Conservation (phyloP, 2,329 filamentous ascomycete genomes). For the Pseudogymnoascus sp. region DNA sequence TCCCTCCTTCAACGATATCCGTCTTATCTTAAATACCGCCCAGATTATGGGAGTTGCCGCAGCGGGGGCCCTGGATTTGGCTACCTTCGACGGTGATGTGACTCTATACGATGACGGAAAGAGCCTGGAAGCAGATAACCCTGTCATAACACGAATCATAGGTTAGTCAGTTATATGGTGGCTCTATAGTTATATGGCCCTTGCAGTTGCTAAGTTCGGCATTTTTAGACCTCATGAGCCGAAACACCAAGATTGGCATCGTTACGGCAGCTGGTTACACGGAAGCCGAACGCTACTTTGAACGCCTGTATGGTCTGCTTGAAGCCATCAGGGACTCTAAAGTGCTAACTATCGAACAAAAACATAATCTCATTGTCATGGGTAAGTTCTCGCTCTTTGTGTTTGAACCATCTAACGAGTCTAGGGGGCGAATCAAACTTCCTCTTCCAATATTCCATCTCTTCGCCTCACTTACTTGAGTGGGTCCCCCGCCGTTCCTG, state of each 20-base stretch:
- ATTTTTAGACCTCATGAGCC: constrained; percentile 62
- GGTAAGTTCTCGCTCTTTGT: constrained; percentile 30
- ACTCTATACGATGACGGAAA: constrained; percentile 90
- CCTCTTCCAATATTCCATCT: constrained; percentile 69
- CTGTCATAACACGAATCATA: constrained; percentile 61
- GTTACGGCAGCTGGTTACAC: constrained; percentile 96
- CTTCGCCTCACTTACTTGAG: constrained; percentile 57
- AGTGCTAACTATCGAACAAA: constrained; percentile 55
- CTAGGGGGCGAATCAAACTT: constrained; percentile 84
- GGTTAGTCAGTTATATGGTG: constrained; percentile 28
- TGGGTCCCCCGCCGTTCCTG: constrained; percentile 60
- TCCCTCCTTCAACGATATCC: constrained; percentile 94
- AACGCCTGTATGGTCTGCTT: constrained; percentile 76
- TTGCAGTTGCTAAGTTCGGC: constrained; percentile 25
- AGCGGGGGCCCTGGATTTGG: constrained; percentile 64
- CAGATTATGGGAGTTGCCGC: constrained; percentile 86
- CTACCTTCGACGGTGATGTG: constrained; percentile 96
- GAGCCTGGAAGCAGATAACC: constrained; percentile 65
- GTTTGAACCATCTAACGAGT: constrained; percentile 8
- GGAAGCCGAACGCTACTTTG: constrained; percentile 77
- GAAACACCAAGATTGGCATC: constrained; percentile 80
- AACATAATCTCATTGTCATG: constrained; percentile 79
- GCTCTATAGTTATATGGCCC: constrained; percentile 9
- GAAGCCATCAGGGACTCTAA: constrained; percentile 60
- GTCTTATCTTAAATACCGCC: constrained; percentile 86